These are phyloP conservation scores for Solanum rostratum DNA, from an alignment of 257 asterid genomes.

Conservation along the genomic window DNA sequence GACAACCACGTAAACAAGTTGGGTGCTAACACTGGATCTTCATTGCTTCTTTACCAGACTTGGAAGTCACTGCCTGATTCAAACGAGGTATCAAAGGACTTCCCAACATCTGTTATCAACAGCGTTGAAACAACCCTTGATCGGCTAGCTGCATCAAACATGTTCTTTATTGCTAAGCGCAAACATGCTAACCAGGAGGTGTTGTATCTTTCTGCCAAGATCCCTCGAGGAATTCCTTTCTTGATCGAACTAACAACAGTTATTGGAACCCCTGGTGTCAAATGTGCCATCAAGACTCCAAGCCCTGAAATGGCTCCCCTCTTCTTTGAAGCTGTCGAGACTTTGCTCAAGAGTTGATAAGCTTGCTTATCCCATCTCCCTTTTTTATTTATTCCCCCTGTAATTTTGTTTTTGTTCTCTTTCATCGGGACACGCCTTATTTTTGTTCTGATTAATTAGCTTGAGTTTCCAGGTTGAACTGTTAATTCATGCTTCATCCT, in stretches of 20 bases:
- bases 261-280: slow-evolving; percentile 72
- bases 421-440: background rate
- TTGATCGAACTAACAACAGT: slow-evolving; percentile 79
- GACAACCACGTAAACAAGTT: background rate
- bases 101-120: slow-evolving; percentile 57
- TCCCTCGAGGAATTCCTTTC: slow-evolving; percentile 76
- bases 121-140: slow-evolving; percentile 66
- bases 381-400: background rate
- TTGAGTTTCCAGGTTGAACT: background rate
- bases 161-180: slow-evolving; percentile 94
- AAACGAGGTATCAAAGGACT: slow-evolving; percentile 74
- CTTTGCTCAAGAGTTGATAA: slow-evolving; percentile 39
- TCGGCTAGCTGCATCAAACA: slow-evolving; percentile 50
- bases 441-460: background rate
- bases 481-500: background rate
- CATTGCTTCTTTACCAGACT: slow-evolving; percentile 34
- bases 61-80: slow-evolving; percentile 98
- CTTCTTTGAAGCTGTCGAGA: slow-evolving; percentile 75
- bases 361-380: background rate
- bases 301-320: slow-evolving; percentile 84
- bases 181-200: slow-evolving; percentile 83
- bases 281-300: slow-evolving; percentile 85
- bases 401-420: slow-evolving; percentile 9
- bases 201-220: slow-evolving; percentile 83
- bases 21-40: background rate